phyloP scores from a whole-genome alignment of 2,329 filamentous ascomycete genomes.

The Ophiostoma australiae region DNA sequence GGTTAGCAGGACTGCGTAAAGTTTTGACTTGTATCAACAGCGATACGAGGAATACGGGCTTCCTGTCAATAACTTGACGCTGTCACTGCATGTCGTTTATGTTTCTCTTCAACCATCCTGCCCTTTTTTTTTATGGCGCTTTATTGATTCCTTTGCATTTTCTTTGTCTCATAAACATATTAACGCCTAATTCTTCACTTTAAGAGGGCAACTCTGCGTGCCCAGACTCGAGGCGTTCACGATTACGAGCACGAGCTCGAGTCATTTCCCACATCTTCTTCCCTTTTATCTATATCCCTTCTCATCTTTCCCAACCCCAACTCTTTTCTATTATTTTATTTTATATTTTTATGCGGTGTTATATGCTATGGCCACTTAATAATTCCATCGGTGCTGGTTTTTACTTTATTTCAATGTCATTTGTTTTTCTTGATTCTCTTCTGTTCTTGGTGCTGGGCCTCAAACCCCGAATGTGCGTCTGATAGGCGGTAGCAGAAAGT shows the following conservation, averaged over 20 bases:
- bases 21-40: not conserved
- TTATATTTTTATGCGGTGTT: conserved; percentile 19
- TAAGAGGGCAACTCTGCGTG: not conserved
- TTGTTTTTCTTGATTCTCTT: conserved; percentile 7
- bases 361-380: conserved; percentile 20
- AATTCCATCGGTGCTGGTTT: conserved; percentile 12
- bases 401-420: not conserved
- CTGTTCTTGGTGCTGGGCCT: not conserved
- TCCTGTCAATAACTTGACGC: not conserved
- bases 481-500: not conserved
- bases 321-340: not conserved
- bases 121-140: not conserved
- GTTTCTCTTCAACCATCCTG: not conserved
- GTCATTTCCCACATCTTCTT: not conserved
- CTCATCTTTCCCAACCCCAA: not conserved
- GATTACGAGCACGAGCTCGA: not conserved
- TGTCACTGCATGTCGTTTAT: not conserved
- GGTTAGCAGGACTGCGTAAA: not conserved
- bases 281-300: not conserved
- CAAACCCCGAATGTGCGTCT: not conserved
- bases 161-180: not conserved
- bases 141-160: not conserved
- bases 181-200: not conserved
- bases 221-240: not conserved
- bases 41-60: not conserved